Evolutionary conservation across 192 early-diverging fungal genomes (phyloP), one percentile per base, ranked within the genome.

Genomic region (Diversispora eburnea): DNA sequence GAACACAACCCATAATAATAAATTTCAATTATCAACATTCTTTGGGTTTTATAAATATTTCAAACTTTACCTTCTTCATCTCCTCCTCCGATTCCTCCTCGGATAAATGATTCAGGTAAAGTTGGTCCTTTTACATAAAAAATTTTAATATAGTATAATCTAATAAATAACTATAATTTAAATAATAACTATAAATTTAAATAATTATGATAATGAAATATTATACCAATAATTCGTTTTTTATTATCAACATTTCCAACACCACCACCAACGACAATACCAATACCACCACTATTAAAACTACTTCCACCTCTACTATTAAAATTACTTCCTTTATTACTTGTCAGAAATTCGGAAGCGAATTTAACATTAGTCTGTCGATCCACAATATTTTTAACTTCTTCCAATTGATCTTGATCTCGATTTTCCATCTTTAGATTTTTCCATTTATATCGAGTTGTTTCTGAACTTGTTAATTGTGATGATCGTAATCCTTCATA

Each of bases 381-480:
- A 46, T 91, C 84, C 0, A 91, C 87, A 4, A 77, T 82, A 67
- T 91, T 86, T 20, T 82, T 75, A 39, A 89, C 79, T 5, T 74
- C 79, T 17, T 85, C 88, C 15, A 91, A 76, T 73, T 86, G 80
- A 63, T 80, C 75, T 57, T 83, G 79, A 75, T 89, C 79, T 8
- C 25, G 25, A 33, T 33, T 33, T 33, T 33, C 25, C 25, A 82
- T 70, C 8, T 74, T 78, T 41, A 42, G 67, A 66, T 74, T 77
- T 72, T 80, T 72, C 94, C 94, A 96, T 63, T 86, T 84, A 74
- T 93, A 89, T n/a, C 87, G 82, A 6, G 90, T 93, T 8, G 88
- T 78, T 49, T 85, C 88, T 15, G 82, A 81, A 15, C 84, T 84
- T 0, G 85, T 74, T 8, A 94, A 52, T 43, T 89, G 85, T 0